Conservation (phyloP, 805 yeast species). For the Metschnikowia rubicola region DNA sequence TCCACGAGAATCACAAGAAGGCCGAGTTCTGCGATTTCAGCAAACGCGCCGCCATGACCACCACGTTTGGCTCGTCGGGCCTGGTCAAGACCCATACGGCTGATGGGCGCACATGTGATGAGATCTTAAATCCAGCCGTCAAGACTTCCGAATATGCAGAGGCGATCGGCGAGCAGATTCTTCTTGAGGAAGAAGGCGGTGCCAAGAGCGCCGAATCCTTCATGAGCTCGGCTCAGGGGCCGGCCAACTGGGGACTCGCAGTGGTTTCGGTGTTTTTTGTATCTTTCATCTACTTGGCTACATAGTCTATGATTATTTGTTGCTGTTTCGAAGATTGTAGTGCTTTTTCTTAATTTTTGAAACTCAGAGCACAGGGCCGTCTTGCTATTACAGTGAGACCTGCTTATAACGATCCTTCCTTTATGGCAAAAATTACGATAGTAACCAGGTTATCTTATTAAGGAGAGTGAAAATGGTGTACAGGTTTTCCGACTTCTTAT, state of each 20-base stretch:
- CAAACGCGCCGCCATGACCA: constrained; percentile 21
- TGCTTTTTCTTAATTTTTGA: too few relatives aligned
- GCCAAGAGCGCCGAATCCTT: constrained; percentile 2
- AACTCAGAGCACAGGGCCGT: too few relatives aligned
- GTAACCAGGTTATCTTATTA: too few relatives aligned
- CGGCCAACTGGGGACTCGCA: constrained; percentile 9
- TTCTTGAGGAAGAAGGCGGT: background rate
- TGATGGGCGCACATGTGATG: constrained; percentile 27
- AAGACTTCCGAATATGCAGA: background rate
- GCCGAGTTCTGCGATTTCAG: constrained; percentile 24
- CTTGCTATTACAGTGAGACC: too few relatives aligned
- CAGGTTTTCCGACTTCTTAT: too few relatives aligned
- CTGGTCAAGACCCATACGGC: constrained; percentile 17
- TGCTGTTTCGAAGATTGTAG: too few relatives aligned
- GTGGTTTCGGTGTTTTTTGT: constrained; percentile 7
- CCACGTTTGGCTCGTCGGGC: constrained; percentile 18
- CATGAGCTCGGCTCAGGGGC: constrained; percentile 9
- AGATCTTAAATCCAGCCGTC: constrained; percentile 1
- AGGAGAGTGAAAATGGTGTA: too few relatives aligned
- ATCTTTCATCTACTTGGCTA: constrained; percentile 13
- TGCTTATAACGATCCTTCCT: too few relatives aligned
- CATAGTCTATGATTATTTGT: background rate
- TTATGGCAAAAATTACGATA: too few relatives aligned
- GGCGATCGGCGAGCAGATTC: background rate
- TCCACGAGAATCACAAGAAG: constrained; percentile 19